These are phyloP conservation scores for Suillus lakei DNA, from an alignment of 768 basidiomycete genomes.

Conservation along the genomic window DNA sequence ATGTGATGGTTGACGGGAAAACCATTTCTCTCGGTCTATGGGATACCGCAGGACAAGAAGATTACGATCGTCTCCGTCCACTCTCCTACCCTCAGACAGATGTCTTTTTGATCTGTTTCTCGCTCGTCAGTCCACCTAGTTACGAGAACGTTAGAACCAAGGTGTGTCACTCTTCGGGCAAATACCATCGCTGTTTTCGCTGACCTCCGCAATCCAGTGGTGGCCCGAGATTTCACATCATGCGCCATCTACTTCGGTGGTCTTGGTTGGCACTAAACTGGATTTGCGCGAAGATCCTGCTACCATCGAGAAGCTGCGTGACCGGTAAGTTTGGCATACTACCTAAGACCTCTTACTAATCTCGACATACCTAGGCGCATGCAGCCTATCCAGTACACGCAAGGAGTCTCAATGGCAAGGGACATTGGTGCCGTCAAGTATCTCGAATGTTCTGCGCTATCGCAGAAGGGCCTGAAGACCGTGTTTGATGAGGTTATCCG, in stretches of 20 bases:
- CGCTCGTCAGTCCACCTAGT: slow-evolving; percentile 95
- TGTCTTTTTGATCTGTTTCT: slow-evolving; percentile 99
- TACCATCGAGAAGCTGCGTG: slow-evolving; percentile 91
- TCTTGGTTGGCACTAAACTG: slow-evolving; percentile 96
- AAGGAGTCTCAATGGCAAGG: slow-evolving; percentile 88
- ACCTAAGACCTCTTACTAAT: slow-evolving; percentile 8
- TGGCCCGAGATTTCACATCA: slow-evolving; percentile 98
- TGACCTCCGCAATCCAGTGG: slow-evolving; percentile 59
- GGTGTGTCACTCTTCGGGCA: slow-evolving; percentile 49
- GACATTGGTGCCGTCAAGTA: slow-evolving; percentile 98
- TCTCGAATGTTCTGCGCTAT: slow-evolving; percentile 93
- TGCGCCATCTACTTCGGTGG: slow-evolving; percentile 90
- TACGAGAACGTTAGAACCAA: slow-evolving; percentile 99
- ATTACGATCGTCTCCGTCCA: slow-evolving; percentile 97
- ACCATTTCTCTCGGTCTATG: slow-evolving; percentile 97
- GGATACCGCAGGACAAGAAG: slow-evolving; percentile 99
- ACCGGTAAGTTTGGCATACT: slow-evolving; percentile 60
- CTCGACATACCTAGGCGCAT: slow-evolving; percentile 65
- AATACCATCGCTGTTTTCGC: slow-evolving; percentile 13
- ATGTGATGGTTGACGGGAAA: slow-evolving; percentile 99
- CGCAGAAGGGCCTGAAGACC: slow-evolving; percentile 98
- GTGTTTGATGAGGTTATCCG: slow-evolving; percentile 99
- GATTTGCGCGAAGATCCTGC: slow-evolving; percentile 95
- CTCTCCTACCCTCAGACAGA: slow-evolving; percentile 99
- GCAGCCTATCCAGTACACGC: slow-evolving; percentile 91